Evolutionary conservation across 257 asterid genomes (phyloP), one percentile per base, ranked within the genome.

Genomic region (Petrea volubilis): DNA sequence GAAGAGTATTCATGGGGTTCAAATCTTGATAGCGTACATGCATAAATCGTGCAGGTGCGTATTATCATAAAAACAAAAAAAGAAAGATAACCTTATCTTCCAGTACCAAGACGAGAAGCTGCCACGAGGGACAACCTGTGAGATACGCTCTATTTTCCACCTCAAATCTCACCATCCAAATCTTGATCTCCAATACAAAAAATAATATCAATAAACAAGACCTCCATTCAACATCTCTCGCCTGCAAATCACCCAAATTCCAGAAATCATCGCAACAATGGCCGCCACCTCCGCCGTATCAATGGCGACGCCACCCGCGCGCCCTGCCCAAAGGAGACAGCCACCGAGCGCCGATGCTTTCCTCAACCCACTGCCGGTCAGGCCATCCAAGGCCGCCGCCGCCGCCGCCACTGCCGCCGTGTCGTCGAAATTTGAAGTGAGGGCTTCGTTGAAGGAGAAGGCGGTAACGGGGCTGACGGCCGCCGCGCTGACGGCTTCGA

Each of bases 381-480:
- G 71, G 61, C 56, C 70, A 2, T 46, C 77, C 15, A 75, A 60
- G 38, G 8, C 63, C 27, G 67, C 64, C 13, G n/a, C n/a, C n/a
- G n/a, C n/a, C n/a, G 69, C 57, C n/a, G 10, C 9, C 43, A 7
- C 7, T 7, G 38, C 38, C 38, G 13, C 7, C 75, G 18, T 14
- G 74, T 21, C 44, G 59, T 46, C 10, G 81, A 88, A 77, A 52
- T 78, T 88, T 62, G 75, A 61, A 68, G 85, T 79, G 38, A 81
- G 76, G 66, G 96, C 88, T 72, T 88, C 91, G 2, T 52, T 86
- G 64, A 88, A 69, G 80, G 90, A 86, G 79, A 84, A 88, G 74
- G 88, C 74, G 4, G 83, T 83, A 47, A 67, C 88, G 1, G 92
- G 87, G 20, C 67, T 87, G 64, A 82, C 93, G 3, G 89, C 96